Conservation (phyloP, 305 asterid species). For the Withania somnifera region DNA sequence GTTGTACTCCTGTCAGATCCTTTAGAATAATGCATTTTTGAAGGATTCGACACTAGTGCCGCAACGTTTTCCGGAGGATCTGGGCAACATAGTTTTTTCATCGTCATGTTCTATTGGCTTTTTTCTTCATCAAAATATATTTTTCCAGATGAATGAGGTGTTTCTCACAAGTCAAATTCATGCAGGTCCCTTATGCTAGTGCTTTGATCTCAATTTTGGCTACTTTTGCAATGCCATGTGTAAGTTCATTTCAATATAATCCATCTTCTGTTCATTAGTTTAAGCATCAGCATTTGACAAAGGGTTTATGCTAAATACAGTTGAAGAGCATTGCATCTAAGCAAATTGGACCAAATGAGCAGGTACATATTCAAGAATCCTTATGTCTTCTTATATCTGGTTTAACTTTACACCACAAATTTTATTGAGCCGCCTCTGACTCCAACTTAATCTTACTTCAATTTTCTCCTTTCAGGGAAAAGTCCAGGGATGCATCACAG, state of each 20-base stretch:
- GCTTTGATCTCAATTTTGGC: constrained; percentile 43
- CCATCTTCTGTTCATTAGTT: background rate
- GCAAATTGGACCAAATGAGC: constrained; percentile 75
- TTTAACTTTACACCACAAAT: background rate
- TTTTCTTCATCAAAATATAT: too few species aligned
- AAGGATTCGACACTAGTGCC: background rate
- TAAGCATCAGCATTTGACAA: background rate
- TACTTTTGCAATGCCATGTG: constrained; percentile 72
- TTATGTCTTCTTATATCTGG: background rate
- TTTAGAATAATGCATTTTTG: background rate
- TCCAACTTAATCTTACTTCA: background rate
- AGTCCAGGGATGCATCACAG: constrained; percentile 85
- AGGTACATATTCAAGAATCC: constrained; percentile 24
- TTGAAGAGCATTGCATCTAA: constrained; percentile 84
- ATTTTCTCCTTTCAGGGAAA: constrained; percentile 39
- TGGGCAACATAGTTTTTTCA: background rate
- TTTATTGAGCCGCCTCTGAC: background rate
- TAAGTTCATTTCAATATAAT: constrained; percentile 21
- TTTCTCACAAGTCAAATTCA: background rate
- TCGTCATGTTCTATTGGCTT: background rate
- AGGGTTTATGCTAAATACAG: constrained; percentile 24
- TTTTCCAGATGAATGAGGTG: background rate
- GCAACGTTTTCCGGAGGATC: background rate
- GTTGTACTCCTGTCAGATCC: background rate
- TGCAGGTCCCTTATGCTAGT: constrained; percentile 81